These are phyloP conservation scores for Eremothecium cymbalariae DNA, from an alignment of 1,139 yeast species.

Conservation along the genomic window DNA sequence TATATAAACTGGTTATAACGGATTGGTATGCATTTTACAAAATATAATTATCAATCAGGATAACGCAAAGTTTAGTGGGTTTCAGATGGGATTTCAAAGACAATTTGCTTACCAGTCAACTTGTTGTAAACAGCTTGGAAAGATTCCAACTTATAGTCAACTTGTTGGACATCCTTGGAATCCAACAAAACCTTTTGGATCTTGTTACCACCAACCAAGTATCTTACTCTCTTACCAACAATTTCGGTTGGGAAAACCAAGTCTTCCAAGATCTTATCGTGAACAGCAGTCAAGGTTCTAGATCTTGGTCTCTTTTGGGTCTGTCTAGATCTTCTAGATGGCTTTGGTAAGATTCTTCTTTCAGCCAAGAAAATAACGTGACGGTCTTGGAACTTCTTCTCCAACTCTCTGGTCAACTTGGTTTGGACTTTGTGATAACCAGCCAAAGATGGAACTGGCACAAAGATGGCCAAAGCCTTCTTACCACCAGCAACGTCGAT, in stretches of 20 bases:
- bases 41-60: slow-evolving; percentile 7
- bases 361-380: slow-evolving; percentile 99
- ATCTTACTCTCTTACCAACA: slow-evolving; percentile 98
- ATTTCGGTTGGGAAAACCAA: slow-evolving; percentile 99
- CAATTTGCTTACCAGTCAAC: slow-evolving; percentile 99
- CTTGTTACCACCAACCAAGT: slow-evolving; percentile 98
- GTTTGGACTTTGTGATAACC: slow-evolving; percentile 97
- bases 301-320: slow-evolving; percentile 99
- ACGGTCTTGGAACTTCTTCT: slow-evolving; percentile 99
- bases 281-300: slow-evolving; percentile 98
- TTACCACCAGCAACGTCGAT: slow-evolving; percentile 97
- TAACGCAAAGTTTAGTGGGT: slow-evolving; percentile 42
- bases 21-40: slow-evolving; percentile 6
- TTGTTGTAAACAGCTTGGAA: slow-evolving; percentile 98
- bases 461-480: slow-evolving; percentile 97
- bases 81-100: slow-evolving; percentile 90
- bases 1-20: slow-evolving; percentile 12
- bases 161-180: slow-evolving; percentile 95
- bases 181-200: slow-evolving; percentile 97
- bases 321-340: slow-evolving; percentile 83
- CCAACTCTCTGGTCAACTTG: slow-evolving; percentile 98
- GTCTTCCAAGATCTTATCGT: slow-evolving; percentile 97
- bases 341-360: slow-evolving; percentile 99
- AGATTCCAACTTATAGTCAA: slow-evolving; percentile 98
- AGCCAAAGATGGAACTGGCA: slow-evolving; percentile 90